These are phyloP conservation scores for Penicillium sp. DNA, from an alignment of 2,329 filamentous ascomycete genomes.

Conservation along the genomic window DNA sequence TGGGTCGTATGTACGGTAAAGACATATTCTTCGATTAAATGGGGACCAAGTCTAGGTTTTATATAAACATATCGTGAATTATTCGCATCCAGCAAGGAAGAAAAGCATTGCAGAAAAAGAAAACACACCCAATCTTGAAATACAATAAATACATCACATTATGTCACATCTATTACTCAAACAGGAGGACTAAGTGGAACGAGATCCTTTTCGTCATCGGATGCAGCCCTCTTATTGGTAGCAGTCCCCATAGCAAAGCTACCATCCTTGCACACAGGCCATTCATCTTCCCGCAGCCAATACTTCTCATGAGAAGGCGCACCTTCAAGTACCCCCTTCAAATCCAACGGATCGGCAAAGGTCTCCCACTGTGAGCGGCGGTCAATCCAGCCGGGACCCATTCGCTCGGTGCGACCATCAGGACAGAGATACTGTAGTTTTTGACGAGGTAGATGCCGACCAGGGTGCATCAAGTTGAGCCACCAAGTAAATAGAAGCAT, in stretches of 20 bases:
- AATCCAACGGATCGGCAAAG: constrained; percentile 30
- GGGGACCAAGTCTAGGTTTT: neutral
- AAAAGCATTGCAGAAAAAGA: neutral
- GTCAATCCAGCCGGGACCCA: constrained; percentile 36
- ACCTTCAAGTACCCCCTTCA: constrained; percentile 25
- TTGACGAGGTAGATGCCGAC: constrained; percentile 30
- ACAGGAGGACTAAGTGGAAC: neutral
- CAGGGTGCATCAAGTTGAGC: constrained; percentile 39
- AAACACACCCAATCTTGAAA: neutral
- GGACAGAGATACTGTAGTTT: constrained; percentile 30
- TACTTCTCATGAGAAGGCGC: constrained; percentile 29
- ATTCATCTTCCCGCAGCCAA: constrained; percentile 29
- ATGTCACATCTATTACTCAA: neutral
- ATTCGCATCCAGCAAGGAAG: neutral
- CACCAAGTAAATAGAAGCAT: constrained; percentile 38
- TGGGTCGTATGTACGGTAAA: too few species aligned
- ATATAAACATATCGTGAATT: neutral
- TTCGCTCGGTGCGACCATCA: constrained; percentile 30
- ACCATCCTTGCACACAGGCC: constrained; percentile 27
- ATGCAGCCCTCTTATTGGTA: constrained; percentile 15
- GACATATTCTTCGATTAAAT: too few species aligned
- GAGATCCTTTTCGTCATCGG: neutral
- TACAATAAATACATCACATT: neutral
- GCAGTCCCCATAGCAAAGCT: constrained; percentile 27
- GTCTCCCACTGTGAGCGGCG: constrained; percentile 27